Evolutionary conservation across 805 yeast species (phyloP).

Genomic region (Teunomyces cretensis): DNA sequence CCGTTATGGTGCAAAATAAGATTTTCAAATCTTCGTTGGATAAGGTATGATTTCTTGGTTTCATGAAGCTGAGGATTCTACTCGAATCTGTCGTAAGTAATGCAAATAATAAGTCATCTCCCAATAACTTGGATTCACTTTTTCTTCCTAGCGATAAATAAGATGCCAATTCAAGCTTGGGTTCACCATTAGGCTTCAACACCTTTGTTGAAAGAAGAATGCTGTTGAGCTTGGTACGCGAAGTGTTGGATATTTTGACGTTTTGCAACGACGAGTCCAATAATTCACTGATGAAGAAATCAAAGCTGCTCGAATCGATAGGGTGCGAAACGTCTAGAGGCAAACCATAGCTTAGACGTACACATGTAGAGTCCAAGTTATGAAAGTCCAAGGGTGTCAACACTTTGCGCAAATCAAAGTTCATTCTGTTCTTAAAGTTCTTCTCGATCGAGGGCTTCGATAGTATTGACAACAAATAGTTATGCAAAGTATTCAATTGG

Average conservation of each 20-base stretch:
- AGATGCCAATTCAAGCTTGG: slow-evolving; percentile 3
- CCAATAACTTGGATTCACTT: slow-evolving; percentile 16
- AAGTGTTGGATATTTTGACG: slow-evolving; percentile 51
- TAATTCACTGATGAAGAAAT: slow-evolving; percentile 28
- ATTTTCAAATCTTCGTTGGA: slow-evolving; percentile 81
- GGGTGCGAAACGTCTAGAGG: slow-evolving; percentile 8
- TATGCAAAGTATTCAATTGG: slow-evolving; percentile 72
- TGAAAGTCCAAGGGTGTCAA: slow-evolving; percentile 73
- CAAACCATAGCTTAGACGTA: slow-evolving; percentile 37
- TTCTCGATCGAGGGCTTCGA: slow-evolving; percentile 76
- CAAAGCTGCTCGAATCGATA: slow-evolving; percentile 16
- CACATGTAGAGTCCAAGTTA: slow-evolving; percentile 61
- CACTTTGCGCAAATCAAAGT: slow-evolving; percentile 76
- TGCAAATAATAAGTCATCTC: slow-evolving; percentile 67
- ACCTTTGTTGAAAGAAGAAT: slow-evolving; percentile 42
- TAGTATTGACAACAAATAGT: slow-evolving; percentile 76
- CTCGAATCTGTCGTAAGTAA: slow-evolving; percentile 58
- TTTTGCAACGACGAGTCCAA: slow-evolving; percentile 29
- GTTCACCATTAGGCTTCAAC: slow-evolving; percentile 10
- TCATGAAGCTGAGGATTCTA: slow-evolving; percentile 63
- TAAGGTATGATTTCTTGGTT: slow-evolving; percentile 76
- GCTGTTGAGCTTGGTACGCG: slow-evolving; percentile 57
- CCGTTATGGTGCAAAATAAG: slow-evolving; percentile 67
- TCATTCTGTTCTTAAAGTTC: slow-evolving; percentile 68
- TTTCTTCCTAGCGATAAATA: slow-evolving; percentile 6